Base-by-base conservation (phyloP, 2,329 filamentous ascomycete species). In the Monosporascus sp. region DNA sequence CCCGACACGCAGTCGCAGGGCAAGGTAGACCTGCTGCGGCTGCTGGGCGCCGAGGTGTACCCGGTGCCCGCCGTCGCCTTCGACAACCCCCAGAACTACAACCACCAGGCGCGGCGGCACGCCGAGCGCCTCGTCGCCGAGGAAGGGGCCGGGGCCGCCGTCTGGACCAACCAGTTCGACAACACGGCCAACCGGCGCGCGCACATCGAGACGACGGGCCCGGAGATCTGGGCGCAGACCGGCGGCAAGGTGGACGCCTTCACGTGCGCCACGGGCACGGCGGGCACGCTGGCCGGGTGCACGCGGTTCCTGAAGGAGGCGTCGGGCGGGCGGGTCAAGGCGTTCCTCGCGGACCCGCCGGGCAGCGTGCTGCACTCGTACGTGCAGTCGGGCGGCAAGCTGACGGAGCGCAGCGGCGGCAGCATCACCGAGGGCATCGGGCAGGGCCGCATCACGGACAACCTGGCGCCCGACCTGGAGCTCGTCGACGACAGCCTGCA, bases 121-220 rank as follows among this genome's bases (percentile, higher is more conserved):
- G 94, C 94, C n/a, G 91, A 94, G 69, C 71, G 78, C 3, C 74
- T 95, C 48, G 86, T 90, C 17, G 94, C 94, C 64, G 59, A 64
- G 48, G 48, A 52, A n/a, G 60, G 55, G 0, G 58, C 62, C 50
- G 57, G 57, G 42, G 55, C 55, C 42, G 91, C 93, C 8, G 92
- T 97, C 15, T 99, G 94, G 94, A 99, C 94, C 45, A 95, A 99
- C 73, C 94, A 99, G 74, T 99, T 99, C 74, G 94, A 99, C 71
- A 99, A 99, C 76, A 85, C 81, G 50, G 94, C 94, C 50, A 99
- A 99, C 73, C 82, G 94, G 50, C 85, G 89, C 65, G 94, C 94
- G 47, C 94, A 99, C 70, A 87, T 97, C 62, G 93, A 97, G 77
- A 97, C 93, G 2, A 99, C 94, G 0, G 94, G 94, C 0, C 94